These are phyloP conservation scores for Rubia yunnanensis DNA, from an alignment of 257 asterid genomes.

Conservation along the genomic window DNA sequence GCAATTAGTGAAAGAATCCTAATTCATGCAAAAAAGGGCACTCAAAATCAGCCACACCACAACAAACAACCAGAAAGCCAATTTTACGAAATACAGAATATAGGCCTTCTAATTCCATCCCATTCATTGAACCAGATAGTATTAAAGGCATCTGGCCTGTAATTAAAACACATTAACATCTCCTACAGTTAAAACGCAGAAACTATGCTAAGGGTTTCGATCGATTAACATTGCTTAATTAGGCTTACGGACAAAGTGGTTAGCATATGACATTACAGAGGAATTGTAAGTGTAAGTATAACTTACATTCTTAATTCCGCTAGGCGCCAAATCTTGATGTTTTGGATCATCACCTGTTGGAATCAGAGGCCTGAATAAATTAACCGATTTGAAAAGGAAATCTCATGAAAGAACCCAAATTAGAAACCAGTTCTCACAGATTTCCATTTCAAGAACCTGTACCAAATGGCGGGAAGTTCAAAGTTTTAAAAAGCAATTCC, in stretches of 20 bases:
- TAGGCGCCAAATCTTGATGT: slow-evolving; percentile 96
- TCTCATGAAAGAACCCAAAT: background rate
- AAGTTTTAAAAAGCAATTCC: no score
- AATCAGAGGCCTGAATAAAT: background rate
- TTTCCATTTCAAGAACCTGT: background rate
- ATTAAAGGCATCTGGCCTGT: background rate
- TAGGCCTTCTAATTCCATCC: background rate
- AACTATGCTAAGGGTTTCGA: background rate
- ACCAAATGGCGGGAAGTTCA: background rate
- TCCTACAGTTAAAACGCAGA: background rate
- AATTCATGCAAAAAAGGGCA: background rate
- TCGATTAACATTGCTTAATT: no score
- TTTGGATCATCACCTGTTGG: slow-evolving; percentile 94
- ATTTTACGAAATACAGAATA: background rate
- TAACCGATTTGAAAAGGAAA: slow-evolving; percentile 8
- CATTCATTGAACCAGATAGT: background rate
- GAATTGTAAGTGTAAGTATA: slow-evolving; percentile 2
- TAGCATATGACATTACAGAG: background rate
- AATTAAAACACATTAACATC: background rate
- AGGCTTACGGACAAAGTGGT: no score
- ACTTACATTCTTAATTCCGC: slow-evolving; percentile 88
- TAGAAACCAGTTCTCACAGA: slow-evolving; percentile 5
- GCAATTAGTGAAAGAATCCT: background rate
- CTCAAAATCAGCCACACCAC: background rate
- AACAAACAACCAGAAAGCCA: background rate